Percentiles rank a stretch among this genome's conserved stretches.
These are phyloP conservation scores for Rhizophagus sp. DNA, from an alignment of 192 early-diverging fungal genomes.

Conservation along the genomic window DNA sequence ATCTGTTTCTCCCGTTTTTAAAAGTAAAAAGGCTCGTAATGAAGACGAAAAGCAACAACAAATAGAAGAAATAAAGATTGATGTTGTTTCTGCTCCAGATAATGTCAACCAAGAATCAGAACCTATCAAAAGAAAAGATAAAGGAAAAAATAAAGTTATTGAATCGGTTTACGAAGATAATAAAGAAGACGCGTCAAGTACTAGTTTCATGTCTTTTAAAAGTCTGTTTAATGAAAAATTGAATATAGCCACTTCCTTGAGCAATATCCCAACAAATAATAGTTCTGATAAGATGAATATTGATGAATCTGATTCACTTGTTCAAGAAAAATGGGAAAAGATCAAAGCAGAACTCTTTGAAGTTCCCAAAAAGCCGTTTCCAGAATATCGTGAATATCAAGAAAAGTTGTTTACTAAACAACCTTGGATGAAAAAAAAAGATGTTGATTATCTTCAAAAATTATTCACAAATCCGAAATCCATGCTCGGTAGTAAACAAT, in stretches of 20 bases:
- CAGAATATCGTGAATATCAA: background rate
- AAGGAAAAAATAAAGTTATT: background rate
- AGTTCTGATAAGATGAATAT: background rate
- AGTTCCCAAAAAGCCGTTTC: background rate
- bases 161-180: no score
- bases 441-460: constrained; percentile 3
- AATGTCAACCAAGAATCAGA: background rate
- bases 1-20: background rate
- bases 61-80: background rate
- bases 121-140: background rate
- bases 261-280: background rate
- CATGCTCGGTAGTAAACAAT: background rate
- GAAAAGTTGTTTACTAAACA: background rate
- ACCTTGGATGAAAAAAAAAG: constrained; percentile 21
- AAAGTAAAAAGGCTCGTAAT: background rate
- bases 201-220: background rate
- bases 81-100: background rate
- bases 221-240: background rate
- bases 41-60: background rate
- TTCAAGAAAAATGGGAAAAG: constrained; percentile 2
- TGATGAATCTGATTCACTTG: background rate
- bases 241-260: background rate
- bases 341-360: constrained; percentile 8
- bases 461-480: background rate
- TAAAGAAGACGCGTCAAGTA: background rate